These are phyloP conservation scores for Sporisorium graminicola DNA, from an alignment of 1,284 basidiomycete species.

Conservation along the genomic window DNA sequence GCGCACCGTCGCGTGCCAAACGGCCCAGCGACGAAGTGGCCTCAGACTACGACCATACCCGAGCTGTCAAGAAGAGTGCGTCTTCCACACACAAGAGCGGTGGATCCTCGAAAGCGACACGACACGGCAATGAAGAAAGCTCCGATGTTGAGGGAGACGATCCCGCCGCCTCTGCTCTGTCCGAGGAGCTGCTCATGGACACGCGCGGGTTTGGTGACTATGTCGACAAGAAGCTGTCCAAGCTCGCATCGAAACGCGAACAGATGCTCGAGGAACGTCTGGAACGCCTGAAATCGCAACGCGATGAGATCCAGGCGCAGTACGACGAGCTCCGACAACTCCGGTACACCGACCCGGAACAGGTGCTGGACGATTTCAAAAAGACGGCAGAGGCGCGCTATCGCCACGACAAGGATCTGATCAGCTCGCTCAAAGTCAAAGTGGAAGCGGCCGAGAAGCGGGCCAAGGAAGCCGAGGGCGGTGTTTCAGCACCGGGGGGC, in stretches of 20 bases:
- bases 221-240: constrained; percentile 47
- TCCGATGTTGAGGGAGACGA: constrained; percentile 15
- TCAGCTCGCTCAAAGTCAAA: constrained; percentile 50
- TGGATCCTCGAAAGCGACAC: neutral
- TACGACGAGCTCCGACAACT: constrained; percentile 64
- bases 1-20: constrained; percentile 14
- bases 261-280: constrained; percentile 52
- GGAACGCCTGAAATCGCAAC: constrained; percentile 46
- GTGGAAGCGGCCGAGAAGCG: constrained; percentile 50
- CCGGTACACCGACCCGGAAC: constrained; percentile 55
- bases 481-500: neutral
- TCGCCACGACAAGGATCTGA: constrained; percentile 45
- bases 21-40: constrained; percentile 12
- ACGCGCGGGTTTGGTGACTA: constrained; percentile 36
- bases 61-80: constrained; percentile 20
- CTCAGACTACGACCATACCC: constrained; percentile 14
- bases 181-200: constrained; percentile 39
- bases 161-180: constrained; percentile 1
- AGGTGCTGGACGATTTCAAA: constrained; percentile 56
- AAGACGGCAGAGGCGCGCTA: constrained; percentile 57
- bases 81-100: constrained; percentile 3
- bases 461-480: constrained; percentile 23
- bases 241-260: constrained; percentile 43
- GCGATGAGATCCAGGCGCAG: constrained; percentile 62
- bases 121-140: neutral